A percentile compares a stretch with the other conserved stretches of the same genome.
Evolutionary conservation across 176 grass and related monocot genomes (phyloP).

Genomic region (Paspalum notatum): DNA sequence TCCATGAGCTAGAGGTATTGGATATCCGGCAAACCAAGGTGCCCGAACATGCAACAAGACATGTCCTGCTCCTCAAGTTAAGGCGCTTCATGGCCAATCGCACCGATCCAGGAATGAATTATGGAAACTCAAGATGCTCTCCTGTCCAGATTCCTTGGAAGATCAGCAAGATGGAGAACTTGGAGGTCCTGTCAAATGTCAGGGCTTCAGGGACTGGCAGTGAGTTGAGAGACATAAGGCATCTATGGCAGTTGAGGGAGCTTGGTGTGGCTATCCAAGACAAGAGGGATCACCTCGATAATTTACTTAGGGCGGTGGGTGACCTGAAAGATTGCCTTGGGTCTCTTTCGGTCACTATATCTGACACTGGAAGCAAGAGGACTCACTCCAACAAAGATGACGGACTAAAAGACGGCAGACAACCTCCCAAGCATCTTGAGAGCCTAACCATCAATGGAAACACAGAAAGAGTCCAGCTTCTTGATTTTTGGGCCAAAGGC

Average conservation of each 20-base stretch:
- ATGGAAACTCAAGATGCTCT: not conserved
- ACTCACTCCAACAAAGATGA: not conserved
- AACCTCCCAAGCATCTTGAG: slow-evolving; percentile 20
- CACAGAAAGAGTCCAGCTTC: slow-evolving; percentile 1
- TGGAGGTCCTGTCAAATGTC: slow-evolving; percentile 31
- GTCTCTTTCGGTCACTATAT: slow-evolving; percentile 12
- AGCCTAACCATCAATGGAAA: slow-evolving; percentile 29
- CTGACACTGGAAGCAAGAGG: not conserved
- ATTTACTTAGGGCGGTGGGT: not conserved
- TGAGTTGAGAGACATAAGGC: not conserved
- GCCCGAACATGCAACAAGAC: not conserved
- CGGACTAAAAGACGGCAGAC: not conserved
- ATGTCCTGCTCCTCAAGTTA: not conserved
- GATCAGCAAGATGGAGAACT: not conserved
- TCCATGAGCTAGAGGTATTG: slow-evolving; percentile 30
- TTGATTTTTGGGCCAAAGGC: not conserved
- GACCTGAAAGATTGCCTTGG: slow-evolving; percentile 7
- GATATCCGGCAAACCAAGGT: slow-evolving; percentile 31
- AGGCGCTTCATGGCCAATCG: not conserved
- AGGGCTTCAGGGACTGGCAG: not conserved
- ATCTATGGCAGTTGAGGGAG: not conserved
- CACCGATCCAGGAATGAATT: not conserved
- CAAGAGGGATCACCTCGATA: not conserved
- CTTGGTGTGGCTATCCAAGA: slow-evolving; percentile 19
- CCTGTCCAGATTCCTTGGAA: not conserved